These are phyloP conservation scores for Leucocoprinus leucothites DNA, from an alignment of 768 basidiomycete species.

Conservation along the genomic window DNA sequence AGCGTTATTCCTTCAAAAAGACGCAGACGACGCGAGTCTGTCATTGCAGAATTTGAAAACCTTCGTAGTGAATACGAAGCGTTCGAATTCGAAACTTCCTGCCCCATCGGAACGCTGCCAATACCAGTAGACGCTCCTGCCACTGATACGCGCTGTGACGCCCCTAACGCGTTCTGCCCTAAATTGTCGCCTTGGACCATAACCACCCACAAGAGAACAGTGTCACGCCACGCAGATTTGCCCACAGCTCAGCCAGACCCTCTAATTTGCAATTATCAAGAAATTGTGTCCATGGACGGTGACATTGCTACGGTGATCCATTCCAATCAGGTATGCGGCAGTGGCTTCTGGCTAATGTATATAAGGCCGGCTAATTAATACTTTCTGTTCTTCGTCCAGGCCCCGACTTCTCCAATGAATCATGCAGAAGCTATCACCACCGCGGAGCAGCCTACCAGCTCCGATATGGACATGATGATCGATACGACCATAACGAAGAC, in stretches of 20 bases:
- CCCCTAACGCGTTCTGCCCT: background rate
- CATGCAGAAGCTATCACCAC: background rate
- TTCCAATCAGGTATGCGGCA: background rate
- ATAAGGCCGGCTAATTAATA: background rate
- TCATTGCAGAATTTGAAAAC: background rate
- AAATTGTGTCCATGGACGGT: background rate
- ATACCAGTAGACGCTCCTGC: background rate
- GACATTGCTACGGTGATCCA: slow-evolving; percentile 7
- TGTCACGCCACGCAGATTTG: background rate
- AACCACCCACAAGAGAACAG: background rate
- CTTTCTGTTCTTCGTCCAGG: background rate
- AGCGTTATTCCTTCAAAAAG: background rate
- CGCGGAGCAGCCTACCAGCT: background rate
- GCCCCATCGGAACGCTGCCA: background rate
- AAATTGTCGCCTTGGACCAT: background rate
- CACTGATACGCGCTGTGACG: slow-evolving; percentile 4
- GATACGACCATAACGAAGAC: slow-evolving; percentile 6
- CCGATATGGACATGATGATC: background rate
- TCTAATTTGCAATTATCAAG: background rate
- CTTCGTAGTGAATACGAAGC: background rate
- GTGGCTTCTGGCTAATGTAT: background rate
- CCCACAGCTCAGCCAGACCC: background rate
- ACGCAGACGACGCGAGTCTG: background rate
- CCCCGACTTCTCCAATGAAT: background rate
- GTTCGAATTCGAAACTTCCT: background rate